Evolutionary conservation across 345 rosid genomes (phyloP).

Genomic region (Linum usitatissimum): DNA sequence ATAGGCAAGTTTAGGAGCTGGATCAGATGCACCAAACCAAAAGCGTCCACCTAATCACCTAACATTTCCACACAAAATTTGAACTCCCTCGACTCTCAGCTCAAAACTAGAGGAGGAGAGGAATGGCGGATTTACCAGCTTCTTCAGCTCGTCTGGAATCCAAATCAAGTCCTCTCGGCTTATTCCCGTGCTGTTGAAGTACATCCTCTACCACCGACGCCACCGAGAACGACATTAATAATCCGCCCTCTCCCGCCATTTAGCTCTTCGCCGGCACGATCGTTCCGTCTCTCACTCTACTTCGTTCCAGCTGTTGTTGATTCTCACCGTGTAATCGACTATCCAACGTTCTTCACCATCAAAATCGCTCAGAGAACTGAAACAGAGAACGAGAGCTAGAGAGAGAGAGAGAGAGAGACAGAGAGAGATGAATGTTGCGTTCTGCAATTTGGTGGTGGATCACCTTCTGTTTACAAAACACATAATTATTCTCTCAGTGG

Average conservation of each 20-base stretch:
- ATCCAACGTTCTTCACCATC: constrained; percentile 2
- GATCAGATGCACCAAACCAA: background rate
- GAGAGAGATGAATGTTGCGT: too few relatives aligned
- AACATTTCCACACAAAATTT: background rate
- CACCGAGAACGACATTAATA: constrained; percentile 38
- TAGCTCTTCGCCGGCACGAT: constrained; percentile 2
- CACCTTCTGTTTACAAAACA: background rate
- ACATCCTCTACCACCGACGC: constrained; percentile 62
- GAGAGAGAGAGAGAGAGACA: background rate
- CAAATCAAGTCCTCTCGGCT: constrained; percentile 42
- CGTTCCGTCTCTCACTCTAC: background rate
- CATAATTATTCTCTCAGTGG: background rate
- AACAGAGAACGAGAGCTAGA: background rate
- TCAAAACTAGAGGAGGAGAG: background rate
- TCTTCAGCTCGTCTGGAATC: constrained; percentile 58
- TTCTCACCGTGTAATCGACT: background rate
- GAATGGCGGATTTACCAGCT: constrained; percentile 35
- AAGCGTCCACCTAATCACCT: background rate
- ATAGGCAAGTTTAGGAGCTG: background rate
- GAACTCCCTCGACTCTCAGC: too few relatives aligned
- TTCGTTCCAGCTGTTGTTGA: too few relatives aligned
- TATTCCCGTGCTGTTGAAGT: constrained; percentile 54
- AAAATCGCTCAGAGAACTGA: background rate
- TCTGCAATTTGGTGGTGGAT: background rate
- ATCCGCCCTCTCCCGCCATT: constrained; percentile 36